Percentiles rank a stretch among this genome's conserved stretches.
These are phyloP conservation scores for Komagataea norvegica DNA, from an alignment of 1,139 yeast species.

Conservation along the genomic window DNA sequence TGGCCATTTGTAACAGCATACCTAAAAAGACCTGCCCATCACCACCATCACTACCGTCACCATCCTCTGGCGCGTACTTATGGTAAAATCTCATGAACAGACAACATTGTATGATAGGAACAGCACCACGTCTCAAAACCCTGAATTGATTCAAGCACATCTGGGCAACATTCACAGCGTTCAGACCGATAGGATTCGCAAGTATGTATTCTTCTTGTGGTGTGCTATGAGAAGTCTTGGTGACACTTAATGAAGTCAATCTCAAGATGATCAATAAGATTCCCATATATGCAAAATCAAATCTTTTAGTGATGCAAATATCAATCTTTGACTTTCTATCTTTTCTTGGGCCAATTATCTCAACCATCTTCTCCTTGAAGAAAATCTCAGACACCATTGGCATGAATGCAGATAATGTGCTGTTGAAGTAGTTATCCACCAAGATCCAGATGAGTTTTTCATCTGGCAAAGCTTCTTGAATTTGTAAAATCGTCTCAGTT, in stretches of 20 bases:
- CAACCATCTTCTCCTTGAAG: conserved; percentile 28
- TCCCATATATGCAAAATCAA: conserved; percentile 46
- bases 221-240: conserved; percentile 23
- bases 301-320: conserved; percentile 34
- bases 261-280: conserved; percentile 39
- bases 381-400: conserved; percentile 46
- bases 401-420: conserved; percentile 38
- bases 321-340: conserved; percentile 15
- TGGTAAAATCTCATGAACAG: conserved; percentile 43
- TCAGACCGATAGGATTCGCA: conserved; percentile 43
- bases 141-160: conserved; percentile 50
- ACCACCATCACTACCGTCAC: conserved; percentile 46
- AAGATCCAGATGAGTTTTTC: conserved; percentile 41
- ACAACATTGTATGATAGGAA: conserved; percentile 45
- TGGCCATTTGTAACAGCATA: conserved; percentile 44
- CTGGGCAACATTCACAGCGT: conserved; percentile 45
- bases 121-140: conserved; percentile 41
- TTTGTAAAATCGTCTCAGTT: conserved; percentile 24
- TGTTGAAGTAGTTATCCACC: conserved; percentile 40
- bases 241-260: conserved; percentile 33
- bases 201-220: conserved; percentile 40
- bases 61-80: conserved; percentile 47
- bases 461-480: conserved; percentile 42
- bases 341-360: conserved; percentile 27
- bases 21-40: conserved; percentile 43